Base-by-base conservation (phyloP, 352 stramenopile genomes). In the Albugo laibachii region DNA sequence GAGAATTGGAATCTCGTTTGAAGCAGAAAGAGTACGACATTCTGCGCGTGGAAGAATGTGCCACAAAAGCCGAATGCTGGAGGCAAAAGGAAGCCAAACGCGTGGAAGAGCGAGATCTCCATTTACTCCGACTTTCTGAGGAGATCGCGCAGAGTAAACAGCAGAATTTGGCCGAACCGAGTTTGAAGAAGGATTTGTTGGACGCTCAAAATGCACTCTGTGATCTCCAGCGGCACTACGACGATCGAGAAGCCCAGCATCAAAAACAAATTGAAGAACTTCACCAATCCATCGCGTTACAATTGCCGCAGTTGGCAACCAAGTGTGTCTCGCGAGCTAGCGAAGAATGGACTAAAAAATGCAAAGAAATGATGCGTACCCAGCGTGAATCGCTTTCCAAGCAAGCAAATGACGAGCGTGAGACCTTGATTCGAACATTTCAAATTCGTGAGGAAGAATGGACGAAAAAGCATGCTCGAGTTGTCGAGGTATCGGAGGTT, bases 11-110 rank as follows among this genome's bases (percentile, higher is more conserved):
- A 52, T 66, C 55, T 13, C 55, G 64, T 18, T 53, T 70, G 40
- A 57, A 61, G 0, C 63, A 72, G 48, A 75, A 68, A 40, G 66
- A 78, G 19, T 78, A 78, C 48, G 66, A 78, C 52, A 57, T 59
- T 13, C 54, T 60, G 10, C 61, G 66, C 1, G 66, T 78, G 16
- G 16, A 43, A 24, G 38, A 43, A 43, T 24, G 38, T 24, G 16
- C 20, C 8, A 19, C 16, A 3, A 43, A 43, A 24, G 38, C 38
- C 38, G 38, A 43, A 43, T 24, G 3, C 38, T 43, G 38, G 38
- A 19, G 38, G 16, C 38, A 43, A 43, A 43, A 8, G 20, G 38
- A 43, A 43, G 20, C 16, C 38, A 43, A 43, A 43, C 38, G 38
- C 38, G 66, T 78, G n/a, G 66, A 78, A 48, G 62, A 72, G 45